Evolutionary conservation across 805 yeast species (phyloP).

Genomic region (Tetrapisispora phaffii): DNA sequence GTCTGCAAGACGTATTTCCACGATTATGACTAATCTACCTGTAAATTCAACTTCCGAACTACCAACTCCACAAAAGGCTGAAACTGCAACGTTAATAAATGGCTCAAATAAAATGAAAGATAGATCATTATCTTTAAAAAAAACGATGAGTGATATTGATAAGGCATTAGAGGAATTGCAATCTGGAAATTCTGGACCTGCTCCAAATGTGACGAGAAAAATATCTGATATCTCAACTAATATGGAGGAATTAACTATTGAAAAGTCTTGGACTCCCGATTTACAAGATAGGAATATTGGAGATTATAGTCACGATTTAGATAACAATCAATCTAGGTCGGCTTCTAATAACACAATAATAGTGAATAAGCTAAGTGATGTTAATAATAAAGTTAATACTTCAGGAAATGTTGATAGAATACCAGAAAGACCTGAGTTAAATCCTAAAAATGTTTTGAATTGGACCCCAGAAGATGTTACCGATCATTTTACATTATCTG

Average conservation of each 20-base stretch:
- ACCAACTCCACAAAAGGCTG: conserved; percentile 22
- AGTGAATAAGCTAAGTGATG: background rate
- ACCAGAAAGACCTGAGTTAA: background rate
- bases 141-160: conserved; percentile 63
- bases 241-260: background rate
- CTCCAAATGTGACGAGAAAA: conserved; percentile 6
- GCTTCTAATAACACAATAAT: conserved; percentile 1
- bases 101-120: conserved; percentile 7
- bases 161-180: conserved; percentile 58
- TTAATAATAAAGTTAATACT: background rate
- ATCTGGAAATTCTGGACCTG: conserved; percentile 11
- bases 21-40: conserved; percentile 4
- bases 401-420: background rate
- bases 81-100: conserved; percentile 13
- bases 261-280: background rate
- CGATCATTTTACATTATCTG: conserved; percentile 58
- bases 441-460: conserved; percentile 32
- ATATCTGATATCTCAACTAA: conserved; percentile 1
- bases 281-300: background rate
- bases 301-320: background rate
- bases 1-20: conserved; percentile 3
- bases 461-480: conserved; percentile 90
- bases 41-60: conserved; percentile 10
- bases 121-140: conserved; percentile 36
- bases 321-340: background rate